Evolutionary conservation across 129 eudicot genomes (phyloP), one percentile per base, ranked within the genome.

Genomic region (Pseudognaphalium luteoalbum): DNA sequence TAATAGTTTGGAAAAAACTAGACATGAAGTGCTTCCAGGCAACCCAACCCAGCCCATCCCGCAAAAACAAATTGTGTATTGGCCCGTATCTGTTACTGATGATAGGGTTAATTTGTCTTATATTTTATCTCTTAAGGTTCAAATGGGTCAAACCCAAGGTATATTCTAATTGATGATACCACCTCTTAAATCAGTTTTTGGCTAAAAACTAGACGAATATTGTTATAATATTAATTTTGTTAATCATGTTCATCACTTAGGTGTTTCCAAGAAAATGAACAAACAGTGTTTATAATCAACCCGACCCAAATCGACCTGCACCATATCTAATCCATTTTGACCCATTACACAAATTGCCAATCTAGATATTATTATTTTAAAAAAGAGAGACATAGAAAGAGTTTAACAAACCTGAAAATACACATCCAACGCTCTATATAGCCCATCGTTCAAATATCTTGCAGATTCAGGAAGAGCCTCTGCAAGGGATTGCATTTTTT

Each of bases 401-500:
- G 71, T 30, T 47, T 15, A 41, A 21, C 79, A 72, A 7, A 94
- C 98, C 98, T 94, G 86, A 77, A 91, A 87, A 83, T 91, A 94
- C 74, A 94, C 80, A 80, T 94, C 98, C 66, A 94, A 66, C 29
- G 97, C 96, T 79, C 97, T 87, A 51, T 94, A 94, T 44, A 94
- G 78, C 54, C 98, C 98, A 76, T 94, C 98, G 80, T 87, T 91
- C 81, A 89, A 85, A 68, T 87, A 87, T 83, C 98, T 91, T 29
- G 97, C 88, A 22, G 87, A 89, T 80, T 94, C 98, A 29, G 98
- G 98, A 81, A 94, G 90, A 58, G 93, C 90, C 54, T 81, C 91
- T 4, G 88, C 96, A 77, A 94, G 85, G 1, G 91, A 76, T 34
- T 81, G 85, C 42, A 94, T 61, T 85, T 94, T 89, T 73, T 83